A percentile compares a stretch with the other conserved stretches of the same genome.
phyloP scores from a whole-genome alignment of 179 eudicot genomes.

The Corrigiola litoralis region DNA sequence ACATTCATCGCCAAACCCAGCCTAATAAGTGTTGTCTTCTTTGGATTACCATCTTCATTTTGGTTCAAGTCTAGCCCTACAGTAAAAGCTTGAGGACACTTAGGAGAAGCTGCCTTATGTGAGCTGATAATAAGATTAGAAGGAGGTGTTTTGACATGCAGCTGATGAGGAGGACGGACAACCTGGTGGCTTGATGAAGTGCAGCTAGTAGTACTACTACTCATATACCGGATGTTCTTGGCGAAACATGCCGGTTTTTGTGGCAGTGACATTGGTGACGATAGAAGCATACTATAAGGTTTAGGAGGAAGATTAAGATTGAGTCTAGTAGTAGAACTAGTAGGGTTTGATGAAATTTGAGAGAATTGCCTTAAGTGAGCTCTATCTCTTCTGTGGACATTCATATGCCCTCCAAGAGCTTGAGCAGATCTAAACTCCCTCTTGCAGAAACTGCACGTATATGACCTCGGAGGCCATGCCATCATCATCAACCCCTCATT shows the following conservation, averaged over 20 bases:
- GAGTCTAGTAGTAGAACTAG: neutral
- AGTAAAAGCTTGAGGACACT: neutral
- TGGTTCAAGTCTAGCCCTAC: neutral
- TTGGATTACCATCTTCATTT: neutral
- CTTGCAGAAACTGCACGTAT: constrained; percentile 66
- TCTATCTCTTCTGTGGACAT: constrained; percentile 79
- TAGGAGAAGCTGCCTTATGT: neutral
- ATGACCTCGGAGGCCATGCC: constrained; percentile 75
- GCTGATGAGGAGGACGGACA: neutral
- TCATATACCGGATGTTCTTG: neutral
- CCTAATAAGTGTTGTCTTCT: constrained; percentile 5
- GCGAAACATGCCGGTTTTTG: neutral
- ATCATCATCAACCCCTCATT: constrained; percentile 28
- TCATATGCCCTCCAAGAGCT: constrained; percentile 89
- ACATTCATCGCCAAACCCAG: constrained; percentile 16
- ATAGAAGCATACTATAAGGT: neutral
- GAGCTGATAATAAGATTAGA: constrained; percentile 16
- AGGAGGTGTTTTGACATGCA: constrained; percentile 2
- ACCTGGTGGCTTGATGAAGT: neutral
- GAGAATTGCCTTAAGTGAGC: constrained; percentile 49
- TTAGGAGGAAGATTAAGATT: constrained; percentile 34
- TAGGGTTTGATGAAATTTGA: constrained; percentile 22
- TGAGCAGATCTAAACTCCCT: constrained; percentile 84
- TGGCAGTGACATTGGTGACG: neutral
- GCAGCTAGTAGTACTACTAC: neutral